Evolutionary conservation across 2,329 filamentous ascomycete species (phyloP), one percentile per base, ranked within the genome.

Genomic region (Coniochaeta sp.): DNA sequence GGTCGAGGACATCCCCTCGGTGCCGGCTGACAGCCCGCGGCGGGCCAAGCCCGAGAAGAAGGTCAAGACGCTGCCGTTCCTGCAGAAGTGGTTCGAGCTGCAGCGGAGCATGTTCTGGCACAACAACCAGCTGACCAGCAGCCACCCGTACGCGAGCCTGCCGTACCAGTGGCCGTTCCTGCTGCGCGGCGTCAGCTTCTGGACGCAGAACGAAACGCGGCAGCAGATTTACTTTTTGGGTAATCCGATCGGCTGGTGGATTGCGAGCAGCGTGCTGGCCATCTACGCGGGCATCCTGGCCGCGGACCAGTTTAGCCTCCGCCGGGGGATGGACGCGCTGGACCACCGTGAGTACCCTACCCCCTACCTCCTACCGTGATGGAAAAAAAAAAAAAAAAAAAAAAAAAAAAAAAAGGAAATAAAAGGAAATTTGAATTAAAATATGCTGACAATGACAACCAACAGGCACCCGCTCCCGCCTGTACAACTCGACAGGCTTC

Each of bases 101-200:
- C 95, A 99, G 77, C 87, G 93, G 57, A 91, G 93, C 68, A 99
- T 99, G 93, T 99, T 99, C 83, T 93, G 90, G 83, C 95, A 99
- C 82, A 99, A 99, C 83, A 98, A 93, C 75, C 93, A 96, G 69
- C 80, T 99, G 71, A 99, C 95, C 52, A 96, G 92, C 78, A 96
- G 91, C 72, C 95, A 99, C 74, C 95, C 95, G 1, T 99, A 99
- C 74, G 86, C 95, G 47, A 96, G 91, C 68, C 89, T 93, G 72
- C 95, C 95, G 7, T 95, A 96, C 78, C 91, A 96, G 71, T 99
- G 95, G 95, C 95, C 95, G 1, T 98, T 99, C 84, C 82, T 99
- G 71, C 85, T 99, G 60, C 89, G 95, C 32, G 95, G 95, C 76
- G 93, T 99, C 67, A 97, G 92, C 76, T 99, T 99, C 87, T 99